Base-by-base conservation (phyloP, 2,329 filamentous ascomycete species). In the Colletotrichum navitas region DNA sequence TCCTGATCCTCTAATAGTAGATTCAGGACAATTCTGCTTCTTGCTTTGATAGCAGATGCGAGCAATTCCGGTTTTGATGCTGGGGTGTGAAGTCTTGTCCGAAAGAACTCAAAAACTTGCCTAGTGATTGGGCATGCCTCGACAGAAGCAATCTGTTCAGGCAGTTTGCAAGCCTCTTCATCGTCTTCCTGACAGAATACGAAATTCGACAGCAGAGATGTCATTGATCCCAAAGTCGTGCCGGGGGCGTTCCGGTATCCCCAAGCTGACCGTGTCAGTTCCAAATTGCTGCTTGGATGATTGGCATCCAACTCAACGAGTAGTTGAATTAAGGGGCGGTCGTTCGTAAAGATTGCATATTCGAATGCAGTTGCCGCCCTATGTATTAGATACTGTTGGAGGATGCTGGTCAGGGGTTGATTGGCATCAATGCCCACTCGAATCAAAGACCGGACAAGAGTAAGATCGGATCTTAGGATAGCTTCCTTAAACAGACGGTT, bases 61-160 rank as follows among this genome's bases (percentile, higher is more conserved):
- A 51, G 47, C 2, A 51, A 2, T 16, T 51, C 5, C 5, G 47
- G 10, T 29, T 1, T 51, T 29, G 49, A 51, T 29, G 0, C 24
- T 1, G 24, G 49, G 12, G 12, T 51, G 1, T 5, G 49, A 51
- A 51, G 24, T 1, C 12, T 26, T 10, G 49, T 51, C 5, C 49
- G 49, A 51, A 51, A 29, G 24, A 51, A 51, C 1, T 51, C 49
- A 4, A 18, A 51, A 29, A 51, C 1, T 4, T 8, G 12, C 18
- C 29, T 24, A 18, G 49, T 4, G 2, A 51, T 8, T 51, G 24
- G 24, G 14, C 24, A 18, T 0, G 14, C 47, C 24, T 51, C 2
- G 24, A 3, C 5, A 3, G 1, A 51, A 24, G 12, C 24, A 5
- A 51, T 51, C 0, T 3, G 1, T 8, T 0, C 1, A 2, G 29